phyloP scores from a whole-genome alignment of 345 rosid species.

The Kandelia obovata region DNA sequence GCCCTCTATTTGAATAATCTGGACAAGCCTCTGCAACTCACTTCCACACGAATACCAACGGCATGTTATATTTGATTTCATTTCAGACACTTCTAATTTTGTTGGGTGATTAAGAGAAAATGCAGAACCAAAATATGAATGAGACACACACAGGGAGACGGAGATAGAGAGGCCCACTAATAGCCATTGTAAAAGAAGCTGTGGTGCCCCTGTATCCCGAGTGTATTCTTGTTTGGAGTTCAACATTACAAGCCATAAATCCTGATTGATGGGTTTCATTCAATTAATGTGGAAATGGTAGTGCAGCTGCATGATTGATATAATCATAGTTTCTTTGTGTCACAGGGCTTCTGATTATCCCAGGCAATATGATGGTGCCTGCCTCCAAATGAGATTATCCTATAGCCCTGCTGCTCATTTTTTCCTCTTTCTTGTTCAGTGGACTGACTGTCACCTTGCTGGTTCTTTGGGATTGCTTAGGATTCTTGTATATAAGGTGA shows the following conservation, averaged over 20 bases:
- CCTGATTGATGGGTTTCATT: no score
- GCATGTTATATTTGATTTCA: not conserved
- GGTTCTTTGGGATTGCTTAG: conserved; percentile 89
- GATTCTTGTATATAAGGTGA: conserved; percentile 80
- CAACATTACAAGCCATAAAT: no score
- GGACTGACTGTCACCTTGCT: conserved; percentile 91
- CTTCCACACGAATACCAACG: not conserved
- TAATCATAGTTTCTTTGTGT: conserved; percentile 2
- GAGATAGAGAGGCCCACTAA: no score
- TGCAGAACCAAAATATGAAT: not conserved
- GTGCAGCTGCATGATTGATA: not conserved
- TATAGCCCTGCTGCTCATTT: conserved; percentile 86
- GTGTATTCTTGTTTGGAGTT: no score
- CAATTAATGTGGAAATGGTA: no score
- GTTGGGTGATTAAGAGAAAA: not conserved
- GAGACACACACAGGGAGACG: not conserved
- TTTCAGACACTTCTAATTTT: not conserved
- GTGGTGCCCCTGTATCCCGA: no score
- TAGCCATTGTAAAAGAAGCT: no score
- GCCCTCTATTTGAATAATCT: not conserved
- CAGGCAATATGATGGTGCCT: conserved; percentile 76
- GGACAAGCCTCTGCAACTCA: not conserved
- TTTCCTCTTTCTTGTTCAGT: conserved; percentile 87
- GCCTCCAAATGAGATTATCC: conserved; percentile 91
- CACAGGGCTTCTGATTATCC: conserved; percentile 90